Conservation (phyloP, 2,329 filamentous ascomycete genomes). For the Colletotrichum lupini region DNA sequence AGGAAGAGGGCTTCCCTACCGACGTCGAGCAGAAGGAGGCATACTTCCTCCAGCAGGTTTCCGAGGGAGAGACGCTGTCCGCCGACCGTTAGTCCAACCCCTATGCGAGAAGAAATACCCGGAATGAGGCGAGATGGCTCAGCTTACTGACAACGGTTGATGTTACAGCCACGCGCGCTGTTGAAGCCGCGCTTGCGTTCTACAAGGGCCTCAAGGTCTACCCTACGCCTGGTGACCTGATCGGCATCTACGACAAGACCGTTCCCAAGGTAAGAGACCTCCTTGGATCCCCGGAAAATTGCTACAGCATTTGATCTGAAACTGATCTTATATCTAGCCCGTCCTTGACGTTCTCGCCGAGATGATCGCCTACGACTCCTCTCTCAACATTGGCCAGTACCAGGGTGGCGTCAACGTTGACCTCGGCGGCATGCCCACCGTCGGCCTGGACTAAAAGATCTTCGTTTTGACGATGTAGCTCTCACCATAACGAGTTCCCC, state of each 20-base stretch:
- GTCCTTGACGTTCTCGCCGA: slow-evolving; percentile 96
- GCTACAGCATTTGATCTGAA: not conserved
- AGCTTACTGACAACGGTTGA: slow-evolving; percentile 12
- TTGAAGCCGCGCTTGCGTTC: slow-evolving; percentile 93
- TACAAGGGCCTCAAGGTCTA: slow-evolving; percentile 99
- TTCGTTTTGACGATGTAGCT: not conserved
- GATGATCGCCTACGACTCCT: slow-evolving; percentile 94
- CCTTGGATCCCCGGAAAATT: too few relatives aligned
- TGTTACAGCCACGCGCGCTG: slow-evolving; percentile 45
- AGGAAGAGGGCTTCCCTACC: slow-evolving; percentile 90
- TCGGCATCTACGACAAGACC: slow-evolving; percentile 98
- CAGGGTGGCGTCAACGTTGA: slow-evolving; percentile 47
- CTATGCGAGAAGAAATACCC: not conserved
- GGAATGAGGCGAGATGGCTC: slow-evolving; percentile 27
- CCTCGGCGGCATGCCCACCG: slow-evolving; percentile 60
- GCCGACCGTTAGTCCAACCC: slow-evolving; percentile 75
- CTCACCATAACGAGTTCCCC: slow-evolving; percentile 13
- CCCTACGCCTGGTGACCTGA: slow-evolving; percentile 90
- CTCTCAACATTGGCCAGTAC: slow-evolving; percentile 67
- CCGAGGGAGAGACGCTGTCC: slow-evolving; percentile 85
- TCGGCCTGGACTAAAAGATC: slow-evolving; percentile 64
- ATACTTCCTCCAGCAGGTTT: slow-evolving; percentile 97
- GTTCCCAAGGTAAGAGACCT: slow-evolving; percentile 80
- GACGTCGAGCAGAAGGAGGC: slow-evolving; percentile 93
- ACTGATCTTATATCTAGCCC: slow-evolving; percentile 65